phyloP scores from a whole-genome alignment of 148 eudicot genomes.

The Cornus florida region DNA sequence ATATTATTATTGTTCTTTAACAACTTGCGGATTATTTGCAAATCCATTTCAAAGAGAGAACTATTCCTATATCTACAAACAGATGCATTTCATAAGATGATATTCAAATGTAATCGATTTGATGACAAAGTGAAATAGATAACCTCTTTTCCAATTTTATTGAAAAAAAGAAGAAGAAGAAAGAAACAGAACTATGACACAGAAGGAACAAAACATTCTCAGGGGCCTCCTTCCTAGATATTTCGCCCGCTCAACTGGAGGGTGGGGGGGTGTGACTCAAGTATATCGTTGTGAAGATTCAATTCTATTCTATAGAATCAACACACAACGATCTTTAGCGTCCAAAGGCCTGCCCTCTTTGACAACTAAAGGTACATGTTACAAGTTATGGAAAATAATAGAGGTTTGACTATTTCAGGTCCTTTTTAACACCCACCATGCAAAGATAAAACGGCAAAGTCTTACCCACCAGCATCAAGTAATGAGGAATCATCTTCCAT shows the following conservation, averaged over 20 bases:
- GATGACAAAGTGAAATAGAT: not conserved
- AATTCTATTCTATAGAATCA: not conserved
- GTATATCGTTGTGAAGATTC: not conserved
- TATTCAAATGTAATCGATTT: not conserved
- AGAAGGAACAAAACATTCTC: conserved; percentile 1
- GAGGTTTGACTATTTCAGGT: not conserved
- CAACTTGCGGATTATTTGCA: not conserved
- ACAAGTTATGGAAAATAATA: not conserved
- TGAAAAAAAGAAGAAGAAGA: not conserved
- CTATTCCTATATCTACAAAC: conserved; percentile 3
- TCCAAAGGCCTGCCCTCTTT: not conserved
- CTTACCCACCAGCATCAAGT: not conserved
- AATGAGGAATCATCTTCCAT: conserved; percentile 21
- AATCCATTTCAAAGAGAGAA: not conserved
- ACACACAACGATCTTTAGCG: conserved; percentile 2
- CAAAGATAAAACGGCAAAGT: not conserved
- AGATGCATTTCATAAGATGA: conserved; percentile 7
- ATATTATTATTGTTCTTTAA: not conserved
- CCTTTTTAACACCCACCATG: not conserved
- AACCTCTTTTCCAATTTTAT: not conserved
- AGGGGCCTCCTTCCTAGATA: not conserved
- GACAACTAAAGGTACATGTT: not conserved
- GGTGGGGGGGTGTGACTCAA: not conserved
- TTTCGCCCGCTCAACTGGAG: not conserved
- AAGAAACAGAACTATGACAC: not conserved